Base-by-base conservation (phyloP, 2,329 filamentous ascomycete species). In the Setomelanomma holmii region DNA sequence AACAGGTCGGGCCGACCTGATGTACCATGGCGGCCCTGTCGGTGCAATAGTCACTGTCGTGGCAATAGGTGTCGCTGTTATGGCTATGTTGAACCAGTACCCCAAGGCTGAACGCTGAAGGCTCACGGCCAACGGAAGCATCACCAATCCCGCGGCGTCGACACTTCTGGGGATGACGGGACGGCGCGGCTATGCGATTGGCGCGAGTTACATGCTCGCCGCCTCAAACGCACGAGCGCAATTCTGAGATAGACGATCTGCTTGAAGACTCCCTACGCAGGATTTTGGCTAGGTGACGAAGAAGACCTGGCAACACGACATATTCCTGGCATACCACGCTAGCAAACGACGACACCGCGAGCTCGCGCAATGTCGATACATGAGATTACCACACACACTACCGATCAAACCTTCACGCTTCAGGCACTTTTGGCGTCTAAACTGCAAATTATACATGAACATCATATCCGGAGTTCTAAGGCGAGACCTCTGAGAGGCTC, bases 41-140 rank as follows among this genome's bases (percentile, higher is more conserved):
- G 70, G 73, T 27, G 71, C 71, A 19, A 75, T 76, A 45, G 57
- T 76, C 20, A 70, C 70, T 7, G 71, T 76, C n/a, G 72, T 77
- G 41, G 68, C 74, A 45, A 61, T 76, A 22, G 75, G 75, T 49
- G 67, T 76, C 14, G 74, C 72, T 40, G 68, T 76, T 45, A 77
- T 77, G 75, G 68, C 72, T 23, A 75, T 69, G 61, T 64, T 76
- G 36, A 76, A 76, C 49, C 73, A 75, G 40, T 79, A 78, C 67
- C 75, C 76, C 27, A 78, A 78, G 54, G 69, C 74, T 14, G 78
- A 79, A 49, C 70, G 77, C 57, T 79, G 76, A 79, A 19, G 40
- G 16, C 14, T 4, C 34, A 16, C n/a, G 34, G 4, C 16, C 11
- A n/a, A n/a, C 16, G 16, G 14, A 14, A 8, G 27, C 10, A 10